Conservation (phyloP, 257 asterid species). For the Solanum corneliomulleri region DNA sequence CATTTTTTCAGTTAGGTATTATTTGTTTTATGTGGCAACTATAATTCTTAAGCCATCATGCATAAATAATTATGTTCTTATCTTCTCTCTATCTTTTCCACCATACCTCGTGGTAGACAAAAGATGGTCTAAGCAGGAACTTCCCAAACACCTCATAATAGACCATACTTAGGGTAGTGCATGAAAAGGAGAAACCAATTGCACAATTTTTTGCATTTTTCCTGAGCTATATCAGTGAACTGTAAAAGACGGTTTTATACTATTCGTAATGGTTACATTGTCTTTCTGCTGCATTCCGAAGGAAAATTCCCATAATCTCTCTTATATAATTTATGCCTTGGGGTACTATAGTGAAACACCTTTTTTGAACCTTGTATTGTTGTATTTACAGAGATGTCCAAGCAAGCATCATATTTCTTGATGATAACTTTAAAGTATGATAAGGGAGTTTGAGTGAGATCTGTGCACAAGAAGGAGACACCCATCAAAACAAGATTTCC, state of each 20-base stretch:
- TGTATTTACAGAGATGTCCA: conserved; percentile 66
- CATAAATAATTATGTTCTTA: neutral
- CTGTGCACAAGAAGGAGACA: conserved; percentile 79
- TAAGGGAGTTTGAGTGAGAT: conserved; percentile 82
- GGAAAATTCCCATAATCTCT: neutral
- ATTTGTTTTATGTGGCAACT: neutral
- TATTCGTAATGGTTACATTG: neutral
- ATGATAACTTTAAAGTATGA: conserved; percentile 88
- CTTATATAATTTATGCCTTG: neutral
- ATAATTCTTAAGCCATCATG: neutral
- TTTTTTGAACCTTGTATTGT: neutral
- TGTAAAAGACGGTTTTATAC: neutral
- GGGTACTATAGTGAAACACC: neutral
- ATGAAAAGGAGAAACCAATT: neutral
- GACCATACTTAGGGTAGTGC: neutral
- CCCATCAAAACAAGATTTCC: conserved; percentile 53
- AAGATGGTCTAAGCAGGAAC: neutral
- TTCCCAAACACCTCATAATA: neutral
- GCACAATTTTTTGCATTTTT: neutral
- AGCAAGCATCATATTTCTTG: conserved; percentile 94
- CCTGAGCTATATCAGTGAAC: neutral
- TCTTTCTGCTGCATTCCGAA: neutral
- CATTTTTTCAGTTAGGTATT: neutral
- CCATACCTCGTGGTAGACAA: neutral
- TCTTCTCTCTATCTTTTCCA: neutral